These are phyloP conservation scores for Nannochloris sp. DNA, from an alignment of 139 green algal genomes.

Conservation along the genomic window DNA sequence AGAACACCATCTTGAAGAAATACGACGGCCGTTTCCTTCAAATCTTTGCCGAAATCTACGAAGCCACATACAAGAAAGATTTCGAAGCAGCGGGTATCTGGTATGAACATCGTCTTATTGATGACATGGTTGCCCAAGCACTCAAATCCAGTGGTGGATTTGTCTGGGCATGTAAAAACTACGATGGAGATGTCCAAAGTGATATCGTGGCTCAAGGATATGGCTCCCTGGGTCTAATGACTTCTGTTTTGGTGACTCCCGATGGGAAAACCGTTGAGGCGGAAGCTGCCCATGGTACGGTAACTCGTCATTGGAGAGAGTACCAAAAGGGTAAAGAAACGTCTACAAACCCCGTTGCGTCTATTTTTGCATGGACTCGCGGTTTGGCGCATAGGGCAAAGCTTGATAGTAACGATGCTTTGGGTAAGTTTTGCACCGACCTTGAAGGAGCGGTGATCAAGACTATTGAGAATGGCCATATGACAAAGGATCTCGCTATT, in stretches of 20 bases:
- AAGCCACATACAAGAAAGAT: slow-evolving; percentile 74
- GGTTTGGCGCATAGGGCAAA: slow-evolving; percentile 85
- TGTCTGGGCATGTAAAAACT: slow-evolving; percentile 93
- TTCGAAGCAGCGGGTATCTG: slow-evolving; percentile 83
- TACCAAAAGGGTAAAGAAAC: slow-evolving; percentile 92
- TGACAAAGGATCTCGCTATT: slow-evolving; percentile 96
- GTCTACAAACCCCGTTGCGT: slow-evolving; percentile 91
- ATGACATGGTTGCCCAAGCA: slow-evolving; percentile 96
- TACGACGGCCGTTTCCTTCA: slow-evolving; percentile 80
- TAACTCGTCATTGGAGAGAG: slow-evolving; percentile 92
- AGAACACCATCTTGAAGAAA: slow-evolving; percentile 98
- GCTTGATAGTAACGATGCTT: slow-evolving; percentile 78
- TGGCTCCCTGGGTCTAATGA: slow-evolving; percentile 94
- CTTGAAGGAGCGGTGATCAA: slow-evolving; percentile 83
- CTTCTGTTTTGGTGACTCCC: slow-evolving; percentile 84
- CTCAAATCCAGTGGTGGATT: slow-evolving; percentile 90
- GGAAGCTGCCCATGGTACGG: slow-evolving; percentile 91
- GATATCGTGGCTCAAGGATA: slow-evolving; percentile 92
- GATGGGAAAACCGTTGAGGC: slow-evolving; percentile 92
- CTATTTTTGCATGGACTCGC: slow-evolving; percentile 94
- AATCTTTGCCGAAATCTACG: slow-evolving; percentile 85
- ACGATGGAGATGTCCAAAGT: slow-evolving; percentile 46
- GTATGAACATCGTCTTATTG: slow-evolving; percentile 96
- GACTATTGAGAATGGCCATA: slow-evolving; percentile 75
- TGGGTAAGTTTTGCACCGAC: slow-evolving; percentile 67